A percentile compares a stretch with the other conserved stretches of the same genome.
These are phyloP conservation scores for Candida verbasci DNA, from an alignment of 805 yeast species.

Conservation along the genomic window DNA sequence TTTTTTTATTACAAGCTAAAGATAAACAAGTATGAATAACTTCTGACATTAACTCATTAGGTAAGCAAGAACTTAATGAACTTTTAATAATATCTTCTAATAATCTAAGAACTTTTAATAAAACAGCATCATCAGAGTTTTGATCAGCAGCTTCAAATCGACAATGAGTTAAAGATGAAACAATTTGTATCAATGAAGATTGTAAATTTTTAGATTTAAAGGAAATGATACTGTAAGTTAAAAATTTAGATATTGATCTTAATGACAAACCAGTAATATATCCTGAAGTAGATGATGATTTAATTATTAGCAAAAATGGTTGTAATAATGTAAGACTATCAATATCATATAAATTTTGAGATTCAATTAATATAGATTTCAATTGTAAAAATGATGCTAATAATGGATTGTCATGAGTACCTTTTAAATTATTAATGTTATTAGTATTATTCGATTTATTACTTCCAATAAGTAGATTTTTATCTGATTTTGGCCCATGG, in stretches of 20 bases:
- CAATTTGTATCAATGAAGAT: conserved; percentile 58
- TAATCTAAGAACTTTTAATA: conserved; percentile 74
- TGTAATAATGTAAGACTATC: conserved; percentile 73
- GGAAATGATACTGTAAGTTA: conserved; percentile 65
- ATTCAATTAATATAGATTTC: conserved; percentile 62
- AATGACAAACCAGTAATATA: conserved; percentile 79
- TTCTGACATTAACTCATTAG: conserved; percentile 82
- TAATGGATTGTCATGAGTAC: conserved; percentile 47
- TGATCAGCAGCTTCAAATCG: conserved; percentile 94
- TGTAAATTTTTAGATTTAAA: conserved; percentile 50
- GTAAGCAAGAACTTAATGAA: conserved; percentile 58
- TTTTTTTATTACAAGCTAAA: conserved; percentile 85
- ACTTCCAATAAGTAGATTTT: not conserved
- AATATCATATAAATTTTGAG: conserved; percentile 46
- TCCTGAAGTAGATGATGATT: conserved; percentile 83
- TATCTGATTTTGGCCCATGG: conserved; percentile 5
- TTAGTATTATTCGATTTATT: conserved; percentile 1
- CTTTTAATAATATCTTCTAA: conserved; percentile 64
- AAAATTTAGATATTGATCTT: conserved; percentile 66
- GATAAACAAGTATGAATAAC: conserved; percentile 88
- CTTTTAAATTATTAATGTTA: not conserved
- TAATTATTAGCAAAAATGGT: conserved; percentile 81
- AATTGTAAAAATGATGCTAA: conserved; percentile 76
- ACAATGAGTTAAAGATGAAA: conserved; percentile 82
- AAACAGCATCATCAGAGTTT: conserved; percentile 84